phyloP scores from a whole-genome alignment of 768 basidiomycete genomes.

The Asterophora parasitica region DNA sequence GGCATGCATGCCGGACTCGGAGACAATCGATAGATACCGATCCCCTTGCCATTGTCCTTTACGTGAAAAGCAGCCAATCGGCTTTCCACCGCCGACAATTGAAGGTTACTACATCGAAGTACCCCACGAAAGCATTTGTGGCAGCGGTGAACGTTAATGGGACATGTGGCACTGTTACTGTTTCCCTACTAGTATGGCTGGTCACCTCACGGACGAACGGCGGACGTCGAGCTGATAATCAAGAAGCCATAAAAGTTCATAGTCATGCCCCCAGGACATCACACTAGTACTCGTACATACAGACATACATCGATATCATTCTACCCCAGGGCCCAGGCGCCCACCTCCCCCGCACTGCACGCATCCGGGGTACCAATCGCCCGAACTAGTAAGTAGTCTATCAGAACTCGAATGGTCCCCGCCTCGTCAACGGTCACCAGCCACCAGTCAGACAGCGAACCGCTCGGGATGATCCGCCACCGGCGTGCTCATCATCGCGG shows the following conservation, averaged over 20 bases:
- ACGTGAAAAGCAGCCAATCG: not conserved
- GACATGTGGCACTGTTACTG: conserved; percentile 4
- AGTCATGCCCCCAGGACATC: too few species aligned
- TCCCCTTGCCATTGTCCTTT: conserved; percentile 2
- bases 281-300: not conserved
- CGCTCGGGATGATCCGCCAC: conserved; percentile 39
- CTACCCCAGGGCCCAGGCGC: not conserved
- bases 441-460: conserved; percentile 24
- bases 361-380: not conserved
- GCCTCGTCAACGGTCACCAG: too few species aligned
- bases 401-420: not conserved
- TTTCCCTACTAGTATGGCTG: conserved; percentile 1
- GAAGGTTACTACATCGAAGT: not conserved
- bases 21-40: not conserved
- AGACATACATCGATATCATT: too few species aligned
- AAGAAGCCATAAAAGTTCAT: not conserved
- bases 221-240: conserved; percentile 1
- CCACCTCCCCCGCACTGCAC: too few species aligned
- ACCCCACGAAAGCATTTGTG: conserved; percentile 2
- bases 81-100: not conserved
- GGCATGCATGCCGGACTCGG: too few species aligned
- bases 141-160: too few species aligned
- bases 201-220: too few species aligned
- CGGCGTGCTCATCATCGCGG: conserved; percentile 36
- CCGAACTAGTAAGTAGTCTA: not conserved